Base-by-base conservation (phyloP, 148 eudicot species). In the Heliamphora exappendiculata region DNA sequence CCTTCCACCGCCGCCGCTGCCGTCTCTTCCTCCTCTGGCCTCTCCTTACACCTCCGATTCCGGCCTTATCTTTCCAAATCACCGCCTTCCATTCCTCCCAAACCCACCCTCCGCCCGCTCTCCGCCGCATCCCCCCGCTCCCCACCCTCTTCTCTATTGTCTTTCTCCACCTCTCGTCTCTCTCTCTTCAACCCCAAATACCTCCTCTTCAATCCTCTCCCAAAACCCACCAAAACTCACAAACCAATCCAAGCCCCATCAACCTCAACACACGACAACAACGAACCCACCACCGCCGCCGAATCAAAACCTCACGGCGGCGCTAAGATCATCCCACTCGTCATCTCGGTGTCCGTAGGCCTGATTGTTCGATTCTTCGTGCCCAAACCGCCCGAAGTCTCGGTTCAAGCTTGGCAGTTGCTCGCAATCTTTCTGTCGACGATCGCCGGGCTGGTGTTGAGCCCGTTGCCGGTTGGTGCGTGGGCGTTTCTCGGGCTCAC, bases 401-500 rank as follows among this genome's bases (percentile, higher is more conserved):
- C 94, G 7, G 74, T 70, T 0, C 97, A 93, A 79, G 91, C 96
- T 8, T 93, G 98, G 98, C 90, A 91, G n/a, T 74, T 93, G 24
- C 89, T 93, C 70, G 54, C 98, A 3, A 90, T 93, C 37, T 93
- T 93, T 76, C 72, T 90, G 12, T 87, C 98, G 8, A 93, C 98
- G 9, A 85, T 93, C 33, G 87, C 97, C n/a, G 98, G 98, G 0
- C 86, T 93, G 2, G 91, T 93, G 9, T 80, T 93, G n/a, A 79
- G 83, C 33, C 98, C 98, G 0, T 78, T 93, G 0, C 98, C 97
- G 0, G 98, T 93, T 45, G 98, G 98, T 0, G 98, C 97, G 0
- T 93, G 97, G 98, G 93, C 97, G 0, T 93, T 93, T 47, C 57
- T 91, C 44, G 90, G 90, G 2, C 78, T 91, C 1, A 90, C 98